Evolutionary conservation across 768 basidiomycete species (phyloP), one percentile per base, ranked within the genome.

Genomic region (Asterophora parasitica): DNA sequence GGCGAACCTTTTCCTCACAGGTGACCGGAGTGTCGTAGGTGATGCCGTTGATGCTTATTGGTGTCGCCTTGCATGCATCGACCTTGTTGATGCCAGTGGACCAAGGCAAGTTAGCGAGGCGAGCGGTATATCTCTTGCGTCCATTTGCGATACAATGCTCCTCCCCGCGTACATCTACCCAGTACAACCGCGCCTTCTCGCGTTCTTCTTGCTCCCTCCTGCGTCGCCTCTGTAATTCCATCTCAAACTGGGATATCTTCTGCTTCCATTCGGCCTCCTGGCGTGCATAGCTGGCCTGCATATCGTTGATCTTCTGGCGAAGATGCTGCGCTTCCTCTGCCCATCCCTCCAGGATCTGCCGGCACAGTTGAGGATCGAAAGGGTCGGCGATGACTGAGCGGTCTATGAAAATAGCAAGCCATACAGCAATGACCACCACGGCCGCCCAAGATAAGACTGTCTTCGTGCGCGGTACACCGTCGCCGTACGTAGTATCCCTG

Each of bases 1-100:
- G n/a, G 33, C 52, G 4, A 30, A 54, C 53, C 8, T 10, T 49
- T 20, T 55, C 46, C 27, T 55, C 53, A 30, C 58, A 59, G n/a
- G 19, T 35, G 39, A 42, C n/a, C 4, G 58, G 58, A 1, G 33
- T 34, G 19, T 51, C 31, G 20, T 53, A 59, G 5, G 50, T 48
- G 13, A 53, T 39, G 10, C 44, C 53, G 27, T 55, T 54, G 15
- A 59, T 46, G 32, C 51, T 55, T 0, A 57, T 40, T 1, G 53
- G 42, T 5, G 53, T 59, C 1, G 41, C 37, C 45, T 37, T 57
- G 51, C 58, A 59, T 12, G 58, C 55, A 3, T 53, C 53, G 36
- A 59, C 42, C n/a, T 30, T 37, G 34, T 57, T 44, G 6, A 59
- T n/a, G n/a, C n/a, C n/a, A n/a, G n/a, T 42, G 16, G 51, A 50